Evolutionary conservation across 176 grass and related monocot species (phyloP).

Genomic region (Aegilops longissima): DNA sequence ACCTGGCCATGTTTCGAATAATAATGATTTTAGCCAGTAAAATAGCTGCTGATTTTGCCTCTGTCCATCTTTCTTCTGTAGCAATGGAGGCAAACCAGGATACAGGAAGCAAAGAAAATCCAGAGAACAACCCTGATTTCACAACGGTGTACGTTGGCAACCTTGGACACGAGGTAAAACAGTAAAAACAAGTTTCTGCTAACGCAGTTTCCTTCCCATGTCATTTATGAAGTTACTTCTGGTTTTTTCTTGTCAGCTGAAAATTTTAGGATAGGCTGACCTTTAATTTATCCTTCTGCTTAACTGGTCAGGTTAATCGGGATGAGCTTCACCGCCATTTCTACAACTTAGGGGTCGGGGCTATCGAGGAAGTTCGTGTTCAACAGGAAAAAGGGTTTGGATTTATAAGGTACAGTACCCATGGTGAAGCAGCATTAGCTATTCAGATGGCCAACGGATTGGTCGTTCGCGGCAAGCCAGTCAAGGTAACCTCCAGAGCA

Average conservation of each 20-base stretch:
- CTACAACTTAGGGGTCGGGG: constrained; percentile 70
- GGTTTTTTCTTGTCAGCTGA: neutral
- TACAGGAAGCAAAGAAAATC: constrained; percentile 50
- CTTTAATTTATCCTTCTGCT: constrained; percentile 28
- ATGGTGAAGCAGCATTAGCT: constrained; percentile 74
- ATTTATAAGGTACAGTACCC: constrained; percentile 75
- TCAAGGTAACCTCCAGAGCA: constrained; percentile 52
- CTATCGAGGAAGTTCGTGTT: constrained; percentile 78
- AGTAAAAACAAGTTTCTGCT: constrained; percentile 38
- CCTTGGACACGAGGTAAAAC: constrained; percentile 71
- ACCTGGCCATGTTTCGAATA: neutral
- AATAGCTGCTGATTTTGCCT: constrained; percentile 1
- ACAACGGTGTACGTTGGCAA: constrained; percentile 90
- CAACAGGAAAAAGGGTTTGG: constrained; percentile 88
- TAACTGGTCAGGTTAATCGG: constrained; percentile 58
- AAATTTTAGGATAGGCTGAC: neutral
- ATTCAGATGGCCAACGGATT: constrained; percentile 81
- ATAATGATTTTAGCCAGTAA: constrained; percentile 6
- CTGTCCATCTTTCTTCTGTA: constrained; percentile 22
- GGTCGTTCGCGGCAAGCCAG: constrained; percentile 65
- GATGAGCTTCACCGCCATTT: constrained; percentile 84
- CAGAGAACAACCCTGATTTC: constrained; percentile 81
- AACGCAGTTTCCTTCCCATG: neutral
- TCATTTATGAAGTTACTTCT: constrained; percentile 8
- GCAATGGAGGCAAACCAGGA: constrained; percentile 57